Base-by-base conservation (phyloP, 148 eudicot species). In the Talinum fruticosum region DNA sequence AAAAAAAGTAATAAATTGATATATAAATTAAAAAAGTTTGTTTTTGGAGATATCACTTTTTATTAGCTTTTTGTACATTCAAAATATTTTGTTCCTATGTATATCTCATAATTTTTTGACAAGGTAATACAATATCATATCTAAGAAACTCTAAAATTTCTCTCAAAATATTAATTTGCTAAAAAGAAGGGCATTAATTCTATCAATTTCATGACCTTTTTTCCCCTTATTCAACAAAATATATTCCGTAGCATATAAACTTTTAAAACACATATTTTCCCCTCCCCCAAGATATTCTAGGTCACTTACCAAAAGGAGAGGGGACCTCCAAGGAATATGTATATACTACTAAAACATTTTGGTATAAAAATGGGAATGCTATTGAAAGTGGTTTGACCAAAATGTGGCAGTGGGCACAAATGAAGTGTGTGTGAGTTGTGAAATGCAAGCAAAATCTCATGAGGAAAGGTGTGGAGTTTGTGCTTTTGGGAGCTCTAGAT, bases 401-500 rank as follows among this genome's bases (percentile, higher is more conserved):
- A 51, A 51, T 16, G 57, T 51, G 15, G 57, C 12, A 67, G 14
- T 32, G 37, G 78, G 13, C 33, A 74, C 41, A 64, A 7, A 28
- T 26, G 68, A 64, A 64, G 15, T 18, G 21, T 2, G 35, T 41
- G 14, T n/a, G 30, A 37, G 28, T 15, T 37, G 30, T 70, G 73
- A 24, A 38, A 70, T 70, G 32, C 21, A 70, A 70, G 73, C 73
- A 67, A 38, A 69, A 23, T 64, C n/a, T 6, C 26, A 64, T 19
- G 29, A 44, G 21, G 26, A 30, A 47, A 47, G 64, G 72, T 66
- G 72, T 7, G 29, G 5, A 47, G 66, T 77, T 68, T 68, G 76
- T 72, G 75, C 70, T 38, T 72, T 61, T 41, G 75, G 70, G 75
- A 78, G 69, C 69, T 62, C 75, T 28, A 72, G 21, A 49, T 49